Evolutionary conservation across 2,329 filamentous ascomycete genomes (phyloP).

Genomic region (Talaromyces sp.): DNA sequence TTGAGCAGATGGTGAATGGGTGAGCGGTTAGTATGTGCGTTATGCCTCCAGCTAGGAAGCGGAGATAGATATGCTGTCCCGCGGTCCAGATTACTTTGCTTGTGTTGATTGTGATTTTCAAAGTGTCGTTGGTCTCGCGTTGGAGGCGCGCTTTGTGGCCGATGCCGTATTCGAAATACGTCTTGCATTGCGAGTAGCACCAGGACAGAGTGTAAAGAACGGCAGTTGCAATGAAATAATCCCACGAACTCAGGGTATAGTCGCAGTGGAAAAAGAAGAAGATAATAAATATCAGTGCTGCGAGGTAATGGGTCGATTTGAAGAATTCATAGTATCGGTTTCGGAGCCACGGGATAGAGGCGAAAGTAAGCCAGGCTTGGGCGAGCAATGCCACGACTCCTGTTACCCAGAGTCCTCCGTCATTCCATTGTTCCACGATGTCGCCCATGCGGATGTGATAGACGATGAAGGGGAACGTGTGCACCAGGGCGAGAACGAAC

Average conservation of each 20-base stretch:
- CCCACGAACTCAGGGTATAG: conserved; percentile 55
- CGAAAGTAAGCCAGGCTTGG: conserved; percentile 54
- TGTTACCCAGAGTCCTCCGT: conserved; percentile 51
- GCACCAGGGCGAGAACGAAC: conserved; percentile 53
- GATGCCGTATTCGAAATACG: conserved; percentile 51
- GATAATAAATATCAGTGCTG: conserved; percentile 53
- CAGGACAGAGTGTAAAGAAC: conserved; percentile 51
- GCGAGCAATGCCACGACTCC: conserved; percentile 53
- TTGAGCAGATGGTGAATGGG: conserved; percentile 61
- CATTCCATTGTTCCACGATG: conserved; percentile 46
- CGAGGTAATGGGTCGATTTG: conserved; percentile 55
- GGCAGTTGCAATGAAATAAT: conserved; percentile 60
- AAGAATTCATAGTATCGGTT: conserved; percentile 60
- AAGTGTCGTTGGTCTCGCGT: conserved; percentile 42
- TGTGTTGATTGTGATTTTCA: conserved; percentile 50
- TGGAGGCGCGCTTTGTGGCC: conserved; percentile 47
- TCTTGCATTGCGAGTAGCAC: conserved; percentile 46
- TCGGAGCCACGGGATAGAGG: conserved; percentile 37
- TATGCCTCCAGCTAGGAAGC: conserved; percentile 51
- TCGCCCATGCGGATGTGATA: conserved; percentile 48
- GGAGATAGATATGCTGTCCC: conserved; percentile 62
- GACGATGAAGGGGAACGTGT: conserved; percentile 59
- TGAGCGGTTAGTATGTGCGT: conserved; percentile 56
- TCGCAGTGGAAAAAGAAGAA: conserved; percentile 62
- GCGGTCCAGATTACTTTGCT: conserved; percentile 57